Percentiles rank a stretch among this genome's conserved stretches.
Evolutionary conservation across 139 green algal genomes (phyloP).

Genomic region (Chlamydomonas sphaeroides): DNA sequence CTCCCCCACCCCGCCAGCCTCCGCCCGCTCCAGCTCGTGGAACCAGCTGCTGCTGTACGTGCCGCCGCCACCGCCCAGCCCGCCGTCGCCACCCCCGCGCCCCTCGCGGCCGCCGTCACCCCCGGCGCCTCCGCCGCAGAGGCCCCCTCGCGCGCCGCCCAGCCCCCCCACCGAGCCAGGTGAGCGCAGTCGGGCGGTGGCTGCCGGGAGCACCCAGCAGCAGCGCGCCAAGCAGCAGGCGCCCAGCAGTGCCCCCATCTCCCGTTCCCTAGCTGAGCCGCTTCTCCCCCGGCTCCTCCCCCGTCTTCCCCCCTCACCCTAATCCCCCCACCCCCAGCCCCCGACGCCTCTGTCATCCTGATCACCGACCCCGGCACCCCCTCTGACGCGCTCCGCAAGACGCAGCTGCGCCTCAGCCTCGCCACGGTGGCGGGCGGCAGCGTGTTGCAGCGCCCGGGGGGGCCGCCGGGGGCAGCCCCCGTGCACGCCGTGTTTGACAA

Average conservation of each 20-base stretch:
- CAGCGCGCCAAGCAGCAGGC: no score
- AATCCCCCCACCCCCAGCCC: not conserved
- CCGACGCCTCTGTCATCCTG: not conserved
- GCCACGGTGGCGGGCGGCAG: not conserved
- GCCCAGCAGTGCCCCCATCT: no score
- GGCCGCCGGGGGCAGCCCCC: no score
- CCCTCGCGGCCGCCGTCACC: not conserved
- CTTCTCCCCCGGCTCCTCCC: no score
- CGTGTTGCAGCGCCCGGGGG: not conserved
- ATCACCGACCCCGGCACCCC: not conserved
- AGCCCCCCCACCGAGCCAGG: not conserved
- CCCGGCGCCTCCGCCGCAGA: not conserved
- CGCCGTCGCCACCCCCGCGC: not conserved
- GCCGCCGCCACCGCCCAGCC: not conserved
- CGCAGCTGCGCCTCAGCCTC: not conserved
- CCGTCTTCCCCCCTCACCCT: not conserved
- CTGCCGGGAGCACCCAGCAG: no score
- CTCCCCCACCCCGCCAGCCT: not conserved
- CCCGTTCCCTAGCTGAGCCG: no score
- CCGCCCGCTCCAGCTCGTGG: not conserved
- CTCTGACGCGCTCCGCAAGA: not conserved
- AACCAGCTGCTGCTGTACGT: not conserved
- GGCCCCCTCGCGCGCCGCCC: not conserved
- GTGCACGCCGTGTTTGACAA: constrained; percentile 1
- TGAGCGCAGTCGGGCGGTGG: no score